These are phyloP conservation scores for Eragrostis curvula DNA, from an alignment of 176 grass and related monocot genomes.

Conservation along the genomic window DNA sequence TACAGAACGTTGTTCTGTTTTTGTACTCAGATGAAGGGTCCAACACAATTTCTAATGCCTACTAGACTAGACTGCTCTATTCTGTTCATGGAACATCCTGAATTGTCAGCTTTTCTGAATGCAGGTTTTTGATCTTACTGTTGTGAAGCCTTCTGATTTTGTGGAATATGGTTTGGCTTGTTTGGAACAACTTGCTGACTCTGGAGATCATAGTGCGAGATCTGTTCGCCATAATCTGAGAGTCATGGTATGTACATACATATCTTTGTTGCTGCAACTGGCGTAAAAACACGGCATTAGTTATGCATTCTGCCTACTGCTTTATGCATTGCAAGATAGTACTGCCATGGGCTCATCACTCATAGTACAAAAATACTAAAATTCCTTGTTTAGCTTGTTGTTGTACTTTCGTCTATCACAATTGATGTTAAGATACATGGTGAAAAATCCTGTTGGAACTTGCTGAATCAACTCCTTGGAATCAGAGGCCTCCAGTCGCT, in stretches of 20 bases:
- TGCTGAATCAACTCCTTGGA: too few relatives aligned
- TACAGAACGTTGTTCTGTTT: slow-evolving; percentile 10
- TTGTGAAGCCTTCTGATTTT: slow-evolving; percentile 80
- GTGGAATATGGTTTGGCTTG: slow-evolving; percentile 81
- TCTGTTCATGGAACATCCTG: slow-evolving; percentile 34
- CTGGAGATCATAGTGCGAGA: slow-evolving; percentile 72
- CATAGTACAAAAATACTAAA: background rate
- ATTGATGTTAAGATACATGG: slow-evolving; percentile 3
- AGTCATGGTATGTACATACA: slow-evolving; percentile 72
- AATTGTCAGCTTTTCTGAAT: slow-evolving; percentile 40
- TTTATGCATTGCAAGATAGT: slow-evolving; percentile 20
- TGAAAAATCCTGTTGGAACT: background rate
- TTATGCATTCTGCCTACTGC: slow-evolving; percentile 4
- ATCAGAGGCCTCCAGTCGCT: too few relatives aligned
- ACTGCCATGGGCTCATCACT: background rate
- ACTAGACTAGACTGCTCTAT: background rate
- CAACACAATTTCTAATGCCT: slow-evolving; percentile 15
- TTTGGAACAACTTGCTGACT: slow-evolving; percentile 71
- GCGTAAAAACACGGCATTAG: slow-evolving; percentile 3
- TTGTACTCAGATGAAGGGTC: slow-evolving; percentile 16
- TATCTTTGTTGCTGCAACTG: slow-evolving; percentile 19
- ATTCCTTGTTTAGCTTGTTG: background rate
- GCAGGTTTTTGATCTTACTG: slow-evolving; percentile 88
- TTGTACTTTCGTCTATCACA: background rate
- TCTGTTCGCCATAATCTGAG: slow-evolving; percentile 67